Evolutionary conservation across 441 rosid genomes (phyloP), one percentile per base, ranked within the genome.

Genomic region (Pelargonium cotyledonis): DNA sequence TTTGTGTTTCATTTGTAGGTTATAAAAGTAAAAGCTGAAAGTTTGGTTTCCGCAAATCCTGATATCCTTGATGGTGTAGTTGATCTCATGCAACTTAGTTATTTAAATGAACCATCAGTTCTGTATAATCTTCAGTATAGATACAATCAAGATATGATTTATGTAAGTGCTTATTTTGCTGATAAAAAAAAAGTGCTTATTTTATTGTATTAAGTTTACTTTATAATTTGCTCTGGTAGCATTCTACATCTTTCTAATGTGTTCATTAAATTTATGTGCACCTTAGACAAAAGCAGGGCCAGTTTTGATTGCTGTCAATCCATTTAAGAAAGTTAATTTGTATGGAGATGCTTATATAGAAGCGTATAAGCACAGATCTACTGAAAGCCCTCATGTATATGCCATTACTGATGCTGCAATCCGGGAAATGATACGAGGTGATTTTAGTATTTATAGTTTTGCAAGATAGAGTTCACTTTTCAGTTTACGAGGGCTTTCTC

Each of bases 51-150:
- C n/a, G 97, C 96, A 80, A 95, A 95, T 83, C 99, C 98, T 57
- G 99, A 89, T 80, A 95, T 95, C 76, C 98, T 95, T 82, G 96
- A 92, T 84, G 99, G 99, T 26, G 97, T 95, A 41, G 97, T 88
- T 76, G 98, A 95, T 82, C 96, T 95, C 68, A 90, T 95, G 99
- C 98, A 95, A 76, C 91, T 95, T 72, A 92, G 99, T 83, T 95
- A 89, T 85, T 85, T 95, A 75, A 92, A 89, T 78, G 99, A 95
- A 86, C 98, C 98, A 61, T 83, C 99, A 5, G 99, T 95, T 58
- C 73, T 95, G 85, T 90, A 86, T 85, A 86, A 92, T 76, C 97
- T 95, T 73, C 87, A 89, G 65, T 85, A 86, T 68, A 86, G 99
- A 82, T 95, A 92, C 85, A 82, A 88, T 70, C 90, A 77, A 77